Percentiles rank a stretch among this genome's conserved stretches.
These are phyloP conservation scores for Murraya paniculata DNA, from an alignment of 345 rosid genomes.

Conservation along the genomic window DNA sequence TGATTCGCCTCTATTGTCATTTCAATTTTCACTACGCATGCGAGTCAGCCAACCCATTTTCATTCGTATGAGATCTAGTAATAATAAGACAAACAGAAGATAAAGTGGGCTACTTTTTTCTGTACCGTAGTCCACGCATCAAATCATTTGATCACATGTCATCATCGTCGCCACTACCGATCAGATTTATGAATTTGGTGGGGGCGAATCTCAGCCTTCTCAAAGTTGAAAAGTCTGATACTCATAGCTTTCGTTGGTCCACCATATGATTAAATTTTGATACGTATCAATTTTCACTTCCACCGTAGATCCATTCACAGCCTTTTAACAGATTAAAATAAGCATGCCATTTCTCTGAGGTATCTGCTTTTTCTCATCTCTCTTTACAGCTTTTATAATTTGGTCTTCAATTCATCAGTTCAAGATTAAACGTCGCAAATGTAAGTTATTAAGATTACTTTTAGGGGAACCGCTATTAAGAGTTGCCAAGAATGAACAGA, in stretches of 20 bases:
- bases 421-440: background rate
- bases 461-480: background rate
- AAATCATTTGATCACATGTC: background rate
- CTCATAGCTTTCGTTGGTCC: background rate
- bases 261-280: background rate
- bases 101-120: background rate
- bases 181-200: constrained; percentile 4
- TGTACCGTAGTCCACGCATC: background rate
- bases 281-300: background rate
- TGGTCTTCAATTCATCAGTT: background rate
- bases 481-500: too few relatives aligned
- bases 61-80: background rate
- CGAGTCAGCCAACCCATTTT: background rate
- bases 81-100: background rate
- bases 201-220: constrained; percentile 25
- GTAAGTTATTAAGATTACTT: background rate
- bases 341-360: background rate
- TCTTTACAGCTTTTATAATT: background rate
- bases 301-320: background rate
- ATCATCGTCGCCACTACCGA: background rate
- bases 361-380: background rate
- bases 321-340: background rate
- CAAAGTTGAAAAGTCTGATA: background rate
- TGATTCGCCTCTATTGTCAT: background rate
- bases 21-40: background rate